Evolutionary conservation across 2,329 filamentous ascomycete species (phyloP).

Genomic region (Stemphylium beticola): DNA sequence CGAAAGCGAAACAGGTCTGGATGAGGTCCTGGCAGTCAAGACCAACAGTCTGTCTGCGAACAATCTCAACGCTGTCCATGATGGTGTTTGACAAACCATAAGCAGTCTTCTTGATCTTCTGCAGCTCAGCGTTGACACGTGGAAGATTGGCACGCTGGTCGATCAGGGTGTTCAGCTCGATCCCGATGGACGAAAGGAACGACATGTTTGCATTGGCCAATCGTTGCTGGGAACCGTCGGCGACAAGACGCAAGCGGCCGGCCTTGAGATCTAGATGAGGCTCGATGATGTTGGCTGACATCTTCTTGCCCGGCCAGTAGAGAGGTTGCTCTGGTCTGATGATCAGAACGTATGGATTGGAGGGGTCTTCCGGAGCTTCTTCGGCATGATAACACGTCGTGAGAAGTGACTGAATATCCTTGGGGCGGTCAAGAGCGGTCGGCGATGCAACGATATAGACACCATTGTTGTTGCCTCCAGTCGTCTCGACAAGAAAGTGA

Average conservation of each 20-base stretch:
- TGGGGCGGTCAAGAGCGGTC: constrained; percentile 73
- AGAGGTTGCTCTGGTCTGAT: constrained; percentile 80
- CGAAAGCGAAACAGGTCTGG: constrained; percentile 97
- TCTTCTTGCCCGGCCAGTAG: constrained; percentile 79
- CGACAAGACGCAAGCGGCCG: constrained; percentile 85
- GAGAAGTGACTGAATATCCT: constrained; percentile 85
- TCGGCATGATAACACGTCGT: constrained; percentile 77
- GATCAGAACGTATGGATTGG: constrained; percentile 84
- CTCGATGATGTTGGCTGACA: constrained; percentile 74
- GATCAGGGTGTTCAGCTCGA: constrained; percentile 85
- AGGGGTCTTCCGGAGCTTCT: constrained; percentile 72
- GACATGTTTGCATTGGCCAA: constrained; percentile 78
- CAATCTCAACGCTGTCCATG: constrained; percentile 97
- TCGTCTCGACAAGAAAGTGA: constrained; percentile 82
- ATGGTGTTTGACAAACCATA: constrained; percentile 98
- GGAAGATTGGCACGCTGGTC: constrained; percentile 93
- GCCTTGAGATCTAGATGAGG: constrained; percentile 84
- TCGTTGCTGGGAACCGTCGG: constrained; percentile 81
- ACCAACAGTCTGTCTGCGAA: constrained; percentile 81
- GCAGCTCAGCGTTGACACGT: constrained; percentile 87
- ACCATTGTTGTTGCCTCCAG: constrained; percentile 70
- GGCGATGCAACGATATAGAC: constrained; percentile 87
- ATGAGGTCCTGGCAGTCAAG: constrained; percentile 94
- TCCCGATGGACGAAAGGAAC: constrained; percentile 79
- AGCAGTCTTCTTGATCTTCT: constrained; percentile 92